These are phyloP conservation scores for Sporothrix phasma DNA, from an alignment of 2,329 filamentous ascomycete species.

Conservation along the genomic window DNA sequence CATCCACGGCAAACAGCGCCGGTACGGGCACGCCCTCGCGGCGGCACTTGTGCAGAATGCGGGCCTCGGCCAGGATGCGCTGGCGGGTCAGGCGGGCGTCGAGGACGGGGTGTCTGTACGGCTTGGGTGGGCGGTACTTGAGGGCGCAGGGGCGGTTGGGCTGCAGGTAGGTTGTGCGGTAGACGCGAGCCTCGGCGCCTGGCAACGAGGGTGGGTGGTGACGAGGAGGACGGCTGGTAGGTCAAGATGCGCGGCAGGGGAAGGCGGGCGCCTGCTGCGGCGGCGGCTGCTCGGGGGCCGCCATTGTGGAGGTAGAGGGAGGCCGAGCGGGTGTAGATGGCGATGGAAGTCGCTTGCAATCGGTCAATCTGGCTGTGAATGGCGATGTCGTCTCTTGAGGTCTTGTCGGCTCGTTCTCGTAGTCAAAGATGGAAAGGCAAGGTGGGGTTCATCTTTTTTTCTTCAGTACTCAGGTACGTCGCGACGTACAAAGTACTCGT, in stretches of 20 bases:
- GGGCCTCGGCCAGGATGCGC: slow-evolving; percentile 78
- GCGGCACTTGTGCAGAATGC: slow-evolving; percentile 69
- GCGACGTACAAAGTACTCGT: too few species aligned
- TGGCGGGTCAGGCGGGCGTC: slow-evolving; percentile 79
- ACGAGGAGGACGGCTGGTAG: slow-evolving; percentile 33
- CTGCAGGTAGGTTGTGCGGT: slow-evolving; percentile 70
- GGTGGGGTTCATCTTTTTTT: slow-evolving; percentile 12
- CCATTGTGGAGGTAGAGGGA: not conserved
- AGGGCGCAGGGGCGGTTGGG: slow-evolving; percentile 62
- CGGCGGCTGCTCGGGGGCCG: not conserved
- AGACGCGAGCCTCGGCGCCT: slow-evolving; percentile 91
- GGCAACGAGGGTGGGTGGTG: slow-evolving; percentile 59
- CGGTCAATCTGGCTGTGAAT: not conserved
- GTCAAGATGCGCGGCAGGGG: slow-evolving; percentile 47
- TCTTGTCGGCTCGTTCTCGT: too few species aligned
- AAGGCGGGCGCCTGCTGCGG: slow-evolving; percentile 10
- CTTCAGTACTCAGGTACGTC: too few species aligned
- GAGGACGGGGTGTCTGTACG: slow-evolving; percentile 82
- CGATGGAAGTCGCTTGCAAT: not conserved
- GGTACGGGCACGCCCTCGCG: slow-evolving; percentile 75
- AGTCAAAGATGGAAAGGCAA: too few species aligned
- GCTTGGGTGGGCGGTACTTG: slow-evolving; percentile 84
- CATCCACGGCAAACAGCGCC: slow-evolving; percentile 59
- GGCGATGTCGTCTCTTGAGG: not conserved
- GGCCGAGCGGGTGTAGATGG: too few species aligned